Evolutionary conservation across 2,329 filamentous ascomycete species (phyloP).

Genomic region (Xylariomycetidae sp.): DNA sequence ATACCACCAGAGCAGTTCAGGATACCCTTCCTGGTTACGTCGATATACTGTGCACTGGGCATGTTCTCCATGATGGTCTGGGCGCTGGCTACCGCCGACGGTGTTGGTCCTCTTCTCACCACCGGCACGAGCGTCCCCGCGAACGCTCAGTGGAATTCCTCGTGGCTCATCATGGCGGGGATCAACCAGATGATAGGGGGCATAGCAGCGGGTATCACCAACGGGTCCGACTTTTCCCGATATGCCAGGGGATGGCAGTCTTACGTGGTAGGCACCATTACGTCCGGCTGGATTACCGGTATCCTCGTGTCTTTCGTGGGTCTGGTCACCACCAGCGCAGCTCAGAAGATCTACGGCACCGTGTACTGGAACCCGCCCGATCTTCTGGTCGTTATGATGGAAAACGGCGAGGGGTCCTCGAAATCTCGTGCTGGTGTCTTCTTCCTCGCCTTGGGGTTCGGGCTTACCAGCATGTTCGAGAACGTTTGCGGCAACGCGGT

Average conservation of each 20-base stretch:
- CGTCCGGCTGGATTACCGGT: constrained; percentile 35
- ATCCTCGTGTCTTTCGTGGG: constrained; percentile 37
- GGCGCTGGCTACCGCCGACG: constrained; percentile 38
- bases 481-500: constrained; percentile 33
- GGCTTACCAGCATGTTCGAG: constrained; percentile 39
- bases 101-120: constrained; percentile 39
- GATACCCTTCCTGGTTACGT: constrained; percentile 39
- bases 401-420: constrained; percentile 34
- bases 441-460: constrained; percentile 25
- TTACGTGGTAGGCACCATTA: constrained; percentile 35
- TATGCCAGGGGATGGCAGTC: constrained; percentile 31
- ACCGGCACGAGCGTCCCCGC: constrained; percentile 30
- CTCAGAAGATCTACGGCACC: constrained; percentile 38
- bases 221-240: constrained; percentile 37
- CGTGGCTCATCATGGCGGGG: constrained; percentile 41
- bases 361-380: constrained; percentile 44
- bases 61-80: constrained; percentile 47
- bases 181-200: constrained; percentile 38
- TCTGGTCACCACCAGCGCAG: constrained; percentile 37
- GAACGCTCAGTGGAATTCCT: constrained; percentile 31
- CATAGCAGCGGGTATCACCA: constrained; percentile 31
- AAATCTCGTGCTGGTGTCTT: constrained; percentile 24
- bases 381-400: constrained; percentile 40
- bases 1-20: constrained; percentile 47
- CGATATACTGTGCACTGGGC: constrained; percentile 36